These are phyloP conservation scores for Aspergillus sojae DNA, from an alignment of 2,329 filamentous ascomycete species.

Conservation along the genomic window DNA sequence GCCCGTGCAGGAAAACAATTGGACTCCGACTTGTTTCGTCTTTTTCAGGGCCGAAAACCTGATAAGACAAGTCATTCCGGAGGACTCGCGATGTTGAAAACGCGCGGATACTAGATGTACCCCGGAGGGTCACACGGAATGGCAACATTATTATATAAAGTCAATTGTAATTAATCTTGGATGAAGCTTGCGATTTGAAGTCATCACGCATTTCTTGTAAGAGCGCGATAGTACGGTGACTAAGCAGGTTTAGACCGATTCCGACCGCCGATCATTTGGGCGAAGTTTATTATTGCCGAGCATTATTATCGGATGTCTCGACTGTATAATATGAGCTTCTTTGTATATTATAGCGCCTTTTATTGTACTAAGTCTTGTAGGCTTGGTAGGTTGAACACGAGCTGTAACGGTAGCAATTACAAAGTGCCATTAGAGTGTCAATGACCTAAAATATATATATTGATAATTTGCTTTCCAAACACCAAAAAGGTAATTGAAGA, in stretches of 20 bases:
- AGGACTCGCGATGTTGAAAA: slow-evolving; percentile 36
- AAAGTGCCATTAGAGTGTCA: background rate
- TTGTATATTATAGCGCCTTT: background rate
- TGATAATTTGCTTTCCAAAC: background rate
- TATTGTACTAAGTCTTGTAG: background rate
- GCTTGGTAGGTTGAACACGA: background rate
- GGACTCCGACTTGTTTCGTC: slow-evolving; percentile 53
- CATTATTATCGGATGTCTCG: background rate
- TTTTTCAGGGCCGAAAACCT: slow-evolving; percentile 40
- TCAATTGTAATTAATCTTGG: background rate
- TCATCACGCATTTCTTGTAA: slow-evolving; percentile 1
- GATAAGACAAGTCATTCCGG: slow-evolving; percentile 36
- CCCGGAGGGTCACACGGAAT: slow-evolving; percentile 19
- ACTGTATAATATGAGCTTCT: background rate
- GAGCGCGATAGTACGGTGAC: background rate
- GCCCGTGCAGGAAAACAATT: slow-evolving; percentile 86
- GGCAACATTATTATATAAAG: slow-evolving; percentile 14
- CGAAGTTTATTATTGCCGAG: background rate
- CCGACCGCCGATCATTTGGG: background rate
- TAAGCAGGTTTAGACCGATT: slow-evolving; percentile 2
- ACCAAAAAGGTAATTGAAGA: no score
- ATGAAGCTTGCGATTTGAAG: background rate
- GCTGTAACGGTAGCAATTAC: background rate
- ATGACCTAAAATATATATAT: background rate
- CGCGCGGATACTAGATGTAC: slow-evolving; percentile 21